Percentiles rank a stretch among this genome's conserved stretches.
phyloP scores from a whole-genome alignment of 1,139 yeast genomes.

The Geotrichum klebahnii region DNA sequence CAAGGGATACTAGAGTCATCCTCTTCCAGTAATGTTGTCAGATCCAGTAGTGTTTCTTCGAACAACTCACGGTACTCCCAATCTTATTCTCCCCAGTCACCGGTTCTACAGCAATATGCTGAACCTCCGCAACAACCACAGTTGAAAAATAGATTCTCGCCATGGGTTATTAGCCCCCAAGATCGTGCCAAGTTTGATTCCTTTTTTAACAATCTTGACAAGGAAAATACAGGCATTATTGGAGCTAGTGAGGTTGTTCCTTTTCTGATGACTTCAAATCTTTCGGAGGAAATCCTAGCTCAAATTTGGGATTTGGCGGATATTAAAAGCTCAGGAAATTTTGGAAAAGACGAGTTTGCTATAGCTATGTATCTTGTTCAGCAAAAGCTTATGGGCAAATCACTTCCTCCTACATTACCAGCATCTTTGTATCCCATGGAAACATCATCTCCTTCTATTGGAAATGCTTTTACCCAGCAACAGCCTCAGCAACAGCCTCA shows the following conservation, averaged over 20 bases:
- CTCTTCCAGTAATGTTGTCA: slow-evolving; percentile 4
- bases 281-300: slow-evolving; percentile 81
- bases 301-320: slow-evolving; percentile 93
- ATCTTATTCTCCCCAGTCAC: slow-evolving; percentile 22
- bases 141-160: slow-evolving; percentile 43
- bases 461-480: slow-evolving; percentile 12
- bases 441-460: slow-evolving; percentile 25
- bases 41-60: slow-evolving; percentile 10
- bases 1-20: slow-evolving; percentile 35
- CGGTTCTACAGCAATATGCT: slow-evolving; percentile 26
- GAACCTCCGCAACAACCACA: slow-evolving; percentile 22
- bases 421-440: slow-evolving; percentile 28
- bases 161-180: slow-evolving; percentile 66
- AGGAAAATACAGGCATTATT: slow-evolving; percentile 56
- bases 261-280: slow-evolving; percentile 80
- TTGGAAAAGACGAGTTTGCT: slow-evolving; percentile 77
- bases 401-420: slow-evolving; percentile 57
- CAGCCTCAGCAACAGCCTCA: too few species aligned
- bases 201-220: slow-evolving; percentile 74
- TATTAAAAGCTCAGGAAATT: slow-evolving; percentile 78
- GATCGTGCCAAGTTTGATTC: slow-evolving; percentile 75
- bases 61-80: slow-evolving; percentile 26
- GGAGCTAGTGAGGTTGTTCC: slow-evolving; percentile 77
- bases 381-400: slow-evolving; percentile 70
- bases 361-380: slow-evolving; percentile 92